Evolutionary conservation across 2,329 filamentous ascomycete species (phyloP), one percentile per base, ranked within the genome.

Genomic region (Neopestalotiopsis sp.): DNA sequence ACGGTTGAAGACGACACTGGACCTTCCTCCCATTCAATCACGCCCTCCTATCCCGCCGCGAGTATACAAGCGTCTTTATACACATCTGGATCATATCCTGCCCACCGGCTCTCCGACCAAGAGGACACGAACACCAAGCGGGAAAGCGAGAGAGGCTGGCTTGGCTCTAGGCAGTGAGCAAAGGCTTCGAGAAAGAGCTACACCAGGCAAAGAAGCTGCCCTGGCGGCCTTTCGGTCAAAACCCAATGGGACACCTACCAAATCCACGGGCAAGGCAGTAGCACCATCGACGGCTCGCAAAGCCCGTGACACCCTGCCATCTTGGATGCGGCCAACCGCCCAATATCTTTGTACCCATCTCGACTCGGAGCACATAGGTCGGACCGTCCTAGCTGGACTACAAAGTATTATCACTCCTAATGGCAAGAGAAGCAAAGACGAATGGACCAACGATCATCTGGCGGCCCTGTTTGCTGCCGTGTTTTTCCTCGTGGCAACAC

Each of bases 51-150:
- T 94, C 66, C 90, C 91, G 61, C 94, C 94, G 1, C 88, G 90
- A 67, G 87, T 94, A 66, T 98, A 98, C 84, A 93, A 92, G 75
- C 93, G 94, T 69, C 85, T 98, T 49, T 96, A 95, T 78, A 84
- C 84, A 40, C 94, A 95, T 77, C 89, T 98, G 69, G 91, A 95
- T 73, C 89, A 89, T 67, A 90, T 91, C 56, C 84, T 98, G 4
- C 86, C 87, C 56, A 76, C 76, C 6, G 71, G 74, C 30, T 70
- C 75, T 4, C 68, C 73, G 3, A 71, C 67, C 7, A 74, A 70
- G 58, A 69, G 75, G 24, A 71, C 73, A 52, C 71, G 76, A 4
- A 81, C 79, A 0, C 79, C 83, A 10, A 73, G 77, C 71, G 71
- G 77, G 68, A 77, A 81, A 74, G 77, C 81, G 14, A 77, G 76